Conservation (phyloP, 2,329 filamentous ascomycete species). For the Aureobasidium melanogenum region DNA sequence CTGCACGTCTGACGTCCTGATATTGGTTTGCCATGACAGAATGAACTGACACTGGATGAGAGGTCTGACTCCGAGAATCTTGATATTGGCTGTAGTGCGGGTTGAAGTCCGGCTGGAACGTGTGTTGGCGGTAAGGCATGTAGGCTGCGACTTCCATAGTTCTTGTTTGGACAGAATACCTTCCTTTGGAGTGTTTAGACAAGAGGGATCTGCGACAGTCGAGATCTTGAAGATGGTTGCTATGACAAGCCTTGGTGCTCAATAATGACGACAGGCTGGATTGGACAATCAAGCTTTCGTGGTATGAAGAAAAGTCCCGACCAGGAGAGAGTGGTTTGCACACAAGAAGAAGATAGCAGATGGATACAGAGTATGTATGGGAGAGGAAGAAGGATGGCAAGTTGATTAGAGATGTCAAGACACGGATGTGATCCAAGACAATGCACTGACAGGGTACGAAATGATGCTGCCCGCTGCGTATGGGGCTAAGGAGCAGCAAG, state of each 20-base stretch:
- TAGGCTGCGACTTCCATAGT: conserved; percentile 16
- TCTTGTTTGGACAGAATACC: background rate
- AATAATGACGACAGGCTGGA: background rate
- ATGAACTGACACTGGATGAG: conserved; percentile 8
- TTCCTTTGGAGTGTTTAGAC: background rate
- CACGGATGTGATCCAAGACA: background rate
- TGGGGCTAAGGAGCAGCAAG: conserved; percentile 12
- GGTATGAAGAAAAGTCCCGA: background rate
- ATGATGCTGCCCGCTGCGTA: conserved; percentile 13
- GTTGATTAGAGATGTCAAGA: background rate
- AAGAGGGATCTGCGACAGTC: background rate
- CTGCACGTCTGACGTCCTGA: conserved; percentile 5
- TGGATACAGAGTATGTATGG: background rate
- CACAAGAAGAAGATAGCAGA: background rate
- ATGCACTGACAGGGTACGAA: conserved; percentile 14
- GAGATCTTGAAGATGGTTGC: background rate
- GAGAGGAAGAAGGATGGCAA: background rate
- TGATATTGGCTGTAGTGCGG: conserved; percentile 14
- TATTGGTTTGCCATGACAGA: conserved; percentile 6
- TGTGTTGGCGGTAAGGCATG: conserved; percentile 12
- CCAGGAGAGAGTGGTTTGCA: background rate
- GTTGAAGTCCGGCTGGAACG: conserved; percentile 10
- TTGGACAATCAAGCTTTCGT: background rate
- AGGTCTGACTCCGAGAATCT: conserved; percentile 11
- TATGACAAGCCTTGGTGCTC: background rate